These are phyloP conservation scores for Ogataea sp. DNA, from an alignment of 805 yeast species.

Conservation along the genomic window DNA sequence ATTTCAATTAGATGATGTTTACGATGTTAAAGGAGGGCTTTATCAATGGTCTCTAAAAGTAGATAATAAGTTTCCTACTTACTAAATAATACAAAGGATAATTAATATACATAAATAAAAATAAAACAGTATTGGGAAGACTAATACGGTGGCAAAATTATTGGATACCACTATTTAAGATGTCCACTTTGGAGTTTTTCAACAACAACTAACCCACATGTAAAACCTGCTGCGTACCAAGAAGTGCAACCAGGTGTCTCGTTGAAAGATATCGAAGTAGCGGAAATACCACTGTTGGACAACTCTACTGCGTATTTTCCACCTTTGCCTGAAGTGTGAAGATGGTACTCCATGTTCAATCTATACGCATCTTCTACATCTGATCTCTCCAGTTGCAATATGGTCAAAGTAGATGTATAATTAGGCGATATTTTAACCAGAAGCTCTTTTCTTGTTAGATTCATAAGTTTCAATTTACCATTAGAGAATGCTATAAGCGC, in stretches of 20 bases:
- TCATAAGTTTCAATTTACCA: slow-evolving; percentile 13
- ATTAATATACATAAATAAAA: neutral
- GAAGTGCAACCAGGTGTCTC: slow-evolving; percentile 11
- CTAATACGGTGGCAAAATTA: neutral
- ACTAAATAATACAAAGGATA: slow-evolving; percentile 25
- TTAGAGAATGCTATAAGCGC: slow-evolving; percentile 8
- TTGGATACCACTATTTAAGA: neutral
- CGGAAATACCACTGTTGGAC: slow-evolving; percentile 10
- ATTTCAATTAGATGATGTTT: slow-evolving; percentile 40
- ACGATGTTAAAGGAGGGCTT: slow-evolving; percentile 76
- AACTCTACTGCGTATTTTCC: slow-evolving; percentile 4
- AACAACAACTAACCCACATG: slow-evolving; percentile 21
- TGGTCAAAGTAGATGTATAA: slow-evolving; percentile 7
- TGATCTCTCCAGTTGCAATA: slow-evolving; percentile 15
- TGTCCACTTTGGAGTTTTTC: slow-evolving; percentile 15
- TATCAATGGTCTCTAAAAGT: slow-evolving; percentile 54
- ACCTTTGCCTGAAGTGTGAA: slow-evolving; percentile 5
- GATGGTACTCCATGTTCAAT: slow-evolving; percentile 13
- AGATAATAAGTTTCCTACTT: slow-evolving; percentile 56
- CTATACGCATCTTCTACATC: slow-evolving; percentile 10
- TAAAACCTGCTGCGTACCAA: slow-evolving; percentile 16
- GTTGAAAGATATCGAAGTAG: slow-evolving; percentile 13
- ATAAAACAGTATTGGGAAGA: no score
- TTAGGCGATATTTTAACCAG: slow-evolving; percentile 4
- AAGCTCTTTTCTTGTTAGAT: slow-evolving; percentile 7